These are phyloP conservation scores for Wickerhamomyces kurtzmanii DNA, from an alignment of 805 yeast genomes.

Conservation along the genomic window DNA sequence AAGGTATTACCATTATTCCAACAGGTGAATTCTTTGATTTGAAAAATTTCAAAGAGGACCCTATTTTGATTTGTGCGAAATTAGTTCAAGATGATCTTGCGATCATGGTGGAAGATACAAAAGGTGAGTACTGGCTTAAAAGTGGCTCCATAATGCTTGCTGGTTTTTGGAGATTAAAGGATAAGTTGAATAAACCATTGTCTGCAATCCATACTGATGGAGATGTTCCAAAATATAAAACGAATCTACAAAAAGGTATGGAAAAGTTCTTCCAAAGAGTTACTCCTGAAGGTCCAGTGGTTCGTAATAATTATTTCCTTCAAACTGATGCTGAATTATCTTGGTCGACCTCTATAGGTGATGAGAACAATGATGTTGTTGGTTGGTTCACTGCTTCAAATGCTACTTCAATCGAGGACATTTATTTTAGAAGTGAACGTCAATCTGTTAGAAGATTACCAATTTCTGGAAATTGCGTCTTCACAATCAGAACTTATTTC, in stretches of 20 bases:
- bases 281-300: constrained; percentile 53
- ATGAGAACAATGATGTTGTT: constrained; percentile 37
- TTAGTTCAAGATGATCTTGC: constrained; percentile 62
- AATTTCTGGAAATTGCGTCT: constrained; percentile 42
- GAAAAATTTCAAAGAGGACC: constrained; percentile 33
- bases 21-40: constrained; percentile 41
- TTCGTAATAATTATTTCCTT: constrained; percentile 54
- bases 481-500: constrained; percentile 58
- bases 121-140: constrained; percentile 46
- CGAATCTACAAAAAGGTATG: constrained; percentile 52
- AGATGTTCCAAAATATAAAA: constrained; percentile 57
- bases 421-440: constrained; percentile 55
- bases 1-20: constrained; percentile 38
- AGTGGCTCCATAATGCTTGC: constrained; percentile 59
- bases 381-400: constrained; percentile 57
- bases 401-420: constrained; percentile 34
- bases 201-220: constrained; percentile 54
- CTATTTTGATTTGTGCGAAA: constrained; percentile 46
- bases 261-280: constrained; percentile 51
- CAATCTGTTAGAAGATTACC: constrained; percentile 57
- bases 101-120: constrained; percentile 48
- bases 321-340: constrained; percentile 55
- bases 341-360: constrained; percentile 59
- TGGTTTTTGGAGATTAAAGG: constrained; percentile 61
- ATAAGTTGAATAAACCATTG: constrained; percentile 46